These are phyloP conservation scores for Gloeopeniophorella convolvens DNA, from an alignment of 768 basidiomycete species.

Conservation along the genomic window DNA sequence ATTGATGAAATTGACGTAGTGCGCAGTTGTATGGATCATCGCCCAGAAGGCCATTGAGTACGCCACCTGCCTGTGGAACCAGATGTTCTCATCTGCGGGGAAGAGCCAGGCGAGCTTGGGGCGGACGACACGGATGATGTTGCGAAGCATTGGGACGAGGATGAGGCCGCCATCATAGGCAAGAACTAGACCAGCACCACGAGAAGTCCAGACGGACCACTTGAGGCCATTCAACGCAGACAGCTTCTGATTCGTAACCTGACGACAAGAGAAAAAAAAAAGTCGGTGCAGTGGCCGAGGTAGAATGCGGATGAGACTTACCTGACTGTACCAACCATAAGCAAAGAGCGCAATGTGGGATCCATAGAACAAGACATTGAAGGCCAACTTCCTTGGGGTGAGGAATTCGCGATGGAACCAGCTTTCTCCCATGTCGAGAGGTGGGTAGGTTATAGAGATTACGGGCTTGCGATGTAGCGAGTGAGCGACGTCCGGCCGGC, in stretches of 20 bases:
- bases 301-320: constrained; percentile 25
- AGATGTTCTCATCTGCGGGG: constrained; percentile 92
- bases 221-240: constrained; percentile 71
- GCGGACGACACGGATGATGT: constrained; percentile 76
- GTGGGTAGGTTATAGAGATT: constrained; percentile 21
- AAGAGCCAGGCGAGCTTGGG: constrained; percentile 77
- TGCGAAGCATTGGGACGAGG: constrained; percentile 84
- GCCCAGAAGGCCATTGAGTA: constrained; percentile 93
- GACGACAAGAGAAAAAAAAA: constrained; percentile 4
- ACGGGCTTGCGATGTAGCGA: constrained; percentile 19
- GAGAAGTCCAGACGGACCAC: constrained; percentile 85
- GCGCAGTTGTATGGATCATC: constrained; percentile 88
- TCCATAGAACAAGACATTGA: constrained; percentile 78
- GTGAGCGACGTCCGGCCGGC: constrained; percentile 47
- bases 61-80: constrained; percentile 93
- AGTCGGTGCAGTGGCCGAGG: not conserved
- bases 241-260: constrained; percentile 58
- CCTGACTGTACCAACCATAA: constrained; percentile 89
- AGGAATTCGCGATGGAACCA: constrained; percentile 75
- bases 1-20: constrained; percentile 91
- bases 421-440: constrained; percentile 48
- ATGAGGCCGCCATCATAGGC: constrained; percentile 85
- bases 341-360: constrained; percentile 66
- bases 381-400: constrained; percentile 52
- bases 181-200: constrained; percentile 87